These are phyloP conservation scores for Boletus reticulatus DNA, from an alignment of 768 basidiomycete species.

Conservation along the genomic window DNA sequence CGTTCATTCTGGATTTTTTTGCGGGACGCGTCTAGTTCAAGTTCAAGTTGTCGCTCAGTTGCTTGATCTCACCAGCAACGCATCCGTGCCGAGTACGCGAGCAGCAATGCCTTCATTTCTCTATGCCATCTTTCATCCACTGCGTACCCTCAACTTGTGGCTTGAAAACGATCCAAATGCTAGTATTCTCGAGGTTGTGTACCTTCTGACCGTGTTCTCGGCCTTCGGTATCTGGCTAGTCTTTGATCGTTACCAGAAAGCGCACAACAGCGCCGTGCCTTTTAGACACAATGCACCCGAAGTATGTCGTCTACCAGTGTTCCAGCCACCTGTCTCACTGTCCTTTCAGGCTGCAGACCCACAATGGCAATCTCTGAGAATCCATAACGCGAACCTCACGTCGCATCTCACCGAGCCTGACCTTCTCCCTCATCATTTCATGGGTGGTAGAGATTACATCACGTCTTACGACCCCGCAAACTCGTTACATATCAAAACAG, in stretches of 20 bases:
- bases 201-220: conserved; percentile 67
- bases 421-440: conserved; percentile 48
- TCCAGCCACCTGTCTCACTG: conserved; percentile 13
- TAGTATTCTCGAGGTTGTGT: conserved; percentile 58
- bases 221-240: conserved; percentile 80
- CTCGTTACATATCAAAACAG: conserved; percentile 73
- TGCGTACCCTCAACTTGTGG: conserved; percentile 48
- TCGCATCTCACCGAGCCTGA: conserved; percentile 60
- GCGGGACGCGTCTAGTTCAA: conserved; percentile 3
- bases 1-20: conserved; percentile 1
- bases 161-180: conserved; percentile 47
- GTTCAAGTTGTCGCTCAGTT: conserved; percentile 5
- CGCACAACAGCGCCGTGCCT: conserved; percentile 68
- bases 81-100: not conserved
- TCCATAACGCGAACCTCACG: conserved; percentile 57
- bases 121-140: conserved; percentile 47
- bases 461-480: conserved; percentile 94
- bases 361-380: conserved; percentile 51
- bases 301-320: conserved; percentile 39
- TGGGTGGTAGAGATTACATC: conserved; percentile 62
- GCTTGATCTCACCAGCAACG: not conserved
- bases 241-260: conserved; percentile 68
- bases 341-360: conserved; percentile 53
- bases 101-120: conserved; percentile 31
- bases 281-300: conserved; percentile 59